Percentiles rank a stretch among this genome's conserved stretches.
Evolutionary conservation across 2,329 filamentous ascomycete genomes (phyloP).

Genomic region (Plectosphaerella sp.): DNA sequence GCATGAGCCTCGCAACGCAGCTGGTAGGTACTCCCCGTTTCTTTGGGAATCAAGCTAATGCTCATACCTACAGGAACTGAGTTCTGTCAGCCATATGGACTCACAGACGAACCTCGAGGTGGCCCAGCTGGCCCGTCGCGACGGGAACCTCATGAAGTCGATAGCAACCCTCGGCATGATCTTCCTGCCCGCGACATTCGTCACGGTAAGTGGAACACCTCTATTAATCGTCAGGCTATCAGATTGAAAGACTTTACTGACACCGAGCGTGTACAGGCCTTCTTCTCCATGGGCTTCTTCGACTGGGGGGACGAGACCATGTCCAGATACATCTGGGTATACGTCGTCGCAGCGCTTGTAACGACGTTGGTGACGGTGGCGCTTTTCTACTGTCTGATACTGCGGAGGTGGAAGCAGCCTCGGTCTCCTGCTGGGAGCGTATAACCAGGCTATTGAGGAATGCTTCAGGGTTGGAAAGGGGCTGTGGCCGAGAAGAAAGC

Average conservation of each 20-base stretch:
- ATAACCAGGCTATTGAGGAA: too few species aligned
- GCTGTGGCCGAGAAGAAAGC: too few species aligned
- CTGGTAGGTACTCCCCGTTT: constrained; percentile 4
- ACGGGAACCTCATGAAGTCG: constrained; percentile 12
- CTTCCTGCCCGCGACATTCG: constrained; percentile 21
- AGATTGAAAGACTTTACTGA: background rate
- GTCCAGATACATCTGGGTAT: background rate
- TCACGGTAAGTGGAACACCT: constrained; percentile 10
- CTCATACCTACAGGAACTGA: too few species aligned
- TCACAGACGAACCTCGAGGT: constrained; percentile 7
- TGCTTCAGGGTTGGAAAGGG: too few species aligned
- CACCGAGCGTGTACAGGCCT: background rate
- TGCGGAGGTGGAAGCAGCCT: too few species aligned
- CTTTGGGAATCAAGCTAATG: too few species aligned
- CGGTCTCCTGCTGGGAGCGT: too few species aligned
- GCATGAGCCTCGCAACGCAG: constrained; percentile 12
- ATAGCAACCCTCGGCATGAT: constrained; percentile 16
- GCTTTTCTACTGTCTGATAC: background rate
- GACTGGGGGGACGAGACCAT: background rate
- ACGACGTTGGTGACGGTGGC: background rate
- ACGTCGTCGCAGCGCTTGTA: background rate
- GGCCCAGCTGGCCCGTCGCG: constrained; percentile 8
- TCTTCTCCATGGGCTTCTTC: background rate
- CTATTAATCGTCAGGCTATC: too few species aligned
- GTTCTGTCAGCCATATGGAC: too few species aligned